Conservation (phyloP, 768 basidiomycete species). For the Daedaleopsis sinensis region DNA sequence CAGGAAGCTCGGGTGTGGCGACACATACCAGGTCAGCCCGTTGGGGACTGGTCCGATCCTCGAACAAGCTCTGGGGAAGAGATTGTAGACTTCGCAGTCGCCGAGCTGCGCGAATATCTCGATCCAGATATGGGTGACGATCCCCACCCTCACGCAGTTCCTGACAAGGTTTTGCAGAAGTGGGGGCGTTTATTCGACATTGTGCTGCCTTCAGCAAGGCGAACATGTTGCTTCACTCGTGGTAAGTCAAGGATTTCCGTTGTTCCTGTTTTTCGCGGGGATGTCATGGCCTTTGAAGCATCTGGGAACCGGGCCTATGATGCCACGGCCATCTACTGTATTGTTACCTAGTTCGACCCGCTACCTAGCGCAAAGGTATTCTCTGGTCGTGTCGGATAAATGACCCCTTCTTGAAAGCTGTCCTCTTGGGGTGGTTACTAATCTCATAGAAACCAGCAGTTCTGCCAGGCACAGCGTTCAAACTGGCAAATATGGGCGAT, state of each 20-base stretch:
- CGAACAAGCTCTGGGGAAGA: constrained; percentile 27
- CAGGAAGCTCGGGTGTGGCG: constrained; percentile 42
- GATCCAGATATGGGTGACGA: constrained; percentile 32
- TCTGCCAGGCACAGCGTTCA: too few species aligned
- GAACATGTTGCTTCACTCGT: constrained; percentile 83
- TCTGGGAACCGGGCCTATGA: too few species aligned
- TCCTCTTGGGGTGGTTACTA: too few species aligned
- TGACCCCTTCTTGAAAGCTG: too few species aligned
- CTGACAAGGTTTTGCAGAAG: constrained; percentile 65
- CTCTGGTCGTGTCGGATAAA: too few species aligned
- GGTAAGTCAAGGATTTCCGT: constrained; percentile 42
- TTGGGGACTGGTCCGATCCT: constrained; percentile 47
- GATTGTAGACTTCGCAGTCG: constrained; percentile 10
- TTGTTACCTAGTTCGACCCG: too few species aligned
- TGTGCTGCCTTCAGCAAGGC: constrained; percentile 58
- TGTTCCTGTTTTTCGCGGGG: not conserved
- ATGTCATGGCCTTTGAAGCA: not conserved
- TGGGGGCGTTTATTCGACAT: constrained; percentile 86
- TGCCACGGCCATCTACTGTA: too few species aligned
- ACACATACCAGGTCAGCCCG: constrained; percentile 51
- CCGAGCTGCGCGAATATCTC: constrained; percentile 43
- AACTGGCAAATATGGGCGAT: too few species aligned
- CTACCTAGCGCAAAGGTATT: too few species aligned
- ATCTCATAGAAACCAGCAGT: too few species aligned
- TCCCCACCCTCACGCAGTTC: constrained; percentile 40